These are phyloP conservation scores for Podaxis mareebaensis DNA, from an alignment of 768 basidiomycete species.

Conservation along the genomic window DNA sequence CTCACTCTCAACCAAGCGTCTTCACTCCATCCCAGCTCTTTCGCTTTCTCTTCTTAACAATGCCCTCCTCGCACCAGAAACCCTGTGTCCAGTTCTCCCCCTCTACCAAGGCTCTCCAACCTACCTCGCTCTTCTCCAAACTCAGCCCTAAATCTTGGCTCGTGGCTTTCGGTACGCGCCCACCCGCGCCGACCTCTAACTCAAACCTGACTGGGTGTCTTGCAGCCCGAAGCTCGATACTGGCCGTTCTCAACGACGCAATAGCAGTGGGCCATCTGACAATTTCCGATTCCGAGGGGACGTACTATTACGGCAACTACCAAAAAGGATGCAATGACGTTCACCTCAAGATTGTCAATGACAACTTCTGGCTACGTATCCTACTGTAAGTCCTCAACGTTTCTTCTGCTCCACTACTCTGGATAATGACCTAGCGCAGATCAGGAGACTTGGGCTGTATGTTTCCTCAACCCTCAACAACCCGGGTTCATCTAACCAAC, in stretches of 20 bases:
- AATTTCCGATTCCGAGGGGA: constrained; percentile 60
- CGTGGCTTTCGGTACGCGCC: constrained; percentile 45
- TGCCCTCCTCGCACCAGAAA: constrained; percentile 37
- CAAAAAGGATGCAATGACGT: constrained; percentile 63
- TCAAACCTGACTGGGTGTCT: not conserved
- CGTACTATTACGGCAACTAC: constrained; percentile 57
- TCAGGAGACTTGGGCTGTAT: constrained; percentile 69
- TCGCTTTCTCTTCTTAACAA: constrained; percentile 20
- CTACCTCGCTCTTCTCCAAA: constrained; percentile 43
- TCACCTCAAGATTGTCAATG: constrained; percentile 54
- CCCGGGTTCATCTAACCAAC: constrained; percentile 9
- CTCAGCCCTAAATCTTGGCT: constrained; percentile 52
- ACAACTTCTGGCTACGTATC: constrained; percentile 70
- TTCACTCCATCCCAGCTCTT: not conserved
- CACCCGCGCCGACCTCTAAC: constrained; percentile 10
- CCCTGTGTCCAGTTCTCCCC: constrained; percentile 45
- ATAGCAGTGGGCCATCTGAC: constrained; percentile 62
- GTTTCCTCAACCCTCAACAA: constrained; percentile 21
- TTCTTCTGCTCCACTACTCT: constrained; percentile 14
- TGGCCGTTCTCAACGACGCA: constrained; percentile 57
- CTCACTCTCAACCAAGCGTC: constrained; percentile 8
- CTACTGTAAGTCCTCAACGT: constrained; percentile 47
- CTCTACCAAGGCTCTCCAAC: constrained; percentile 42
- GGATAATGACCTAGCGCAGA: constrained; percentile 32
- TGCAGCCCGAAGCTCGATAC: constrained; percentile 60